Base-by-base conservation (phyloP, 1,284 basidiomycete genomes). In the Trichosporon ovoides region DNA sequence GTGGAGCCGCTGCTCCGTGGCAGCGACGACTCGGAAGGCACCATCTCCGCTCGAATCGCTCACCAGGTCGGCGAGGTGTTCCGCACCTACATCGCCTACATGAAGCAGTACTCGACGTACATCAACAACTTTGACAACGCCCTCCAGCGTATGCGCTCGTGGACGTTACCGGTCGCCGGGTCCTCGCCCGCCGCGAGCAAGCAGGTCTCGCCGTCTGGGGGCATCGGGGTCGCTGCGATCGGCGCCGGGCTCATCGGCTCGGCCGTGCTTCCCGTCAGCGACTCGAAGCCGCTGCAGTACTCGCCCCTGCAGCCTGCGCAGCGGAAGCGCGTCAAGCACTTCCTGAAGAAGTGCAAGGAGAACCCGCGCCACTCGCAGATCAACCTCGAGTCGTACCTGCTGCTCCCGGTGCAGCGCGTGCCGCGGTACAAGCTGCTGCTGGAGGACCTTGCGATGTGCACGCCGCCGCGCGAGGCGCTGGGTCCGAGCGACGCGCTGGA, bases 121-220 rank as follows among this genome's bases (percentile, higher is more conserved):
- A 95, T 95, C 81, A 96, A 94, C 77, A 92, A 94, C 74, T 95
- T 95, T 75, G 92, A 96, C 74, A 90, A 87, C 70, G 88, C 91
- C 3, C 83, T 93, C 14, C 84, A 89, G 63, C 85, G 91, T 52
- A 85, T 96, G 69, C 87, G 87, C 73, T 82, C 84, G 56, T 97
- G 93, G 93, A 82, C 84, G 19, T 80, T 51, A 22, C 34, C 37
- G 33, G 34, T 36, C 11, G 36, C 31, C 28, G 53, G 43, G 3
- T 49, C 50, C 16, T 38, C 38, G 14, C 50, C 53, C 5, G 22
- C 36, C 18, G 28, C 48, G 20, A 31, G 34, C 36, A 38, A 20
- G 7, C 36, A 53, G 20, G 43, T 48, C 22, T 31, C 43, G 12
- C 43, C 43, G 24, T 46, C 49, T 5, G 60, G 51, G 4, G 58